Conservation (phyloP, 208 protist species). For the Trypanosoma rangeli region DNA sequence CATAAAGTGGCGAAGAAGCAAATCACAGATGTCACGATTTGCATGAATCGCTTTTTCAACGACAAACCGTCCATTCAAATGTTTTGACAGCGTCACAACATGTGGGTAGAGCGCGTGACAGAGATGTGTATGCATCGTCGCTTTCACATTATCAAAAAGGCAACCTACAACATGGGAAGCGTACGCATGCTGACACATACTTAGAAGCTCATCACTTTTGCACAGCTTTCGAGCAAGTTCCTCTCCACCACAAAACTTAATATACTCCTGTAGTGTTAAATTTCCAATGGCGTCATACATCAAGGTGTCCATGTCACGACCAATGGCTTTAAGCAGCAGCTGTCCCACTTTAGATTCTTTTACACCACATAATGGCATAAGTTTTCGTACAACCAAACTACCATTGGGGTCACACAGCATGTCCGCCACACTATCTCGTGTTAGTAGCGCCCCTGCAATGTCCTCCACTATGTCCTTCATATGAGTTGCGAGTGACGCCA, state of each 20-base stretch:
- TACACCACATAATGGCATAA: slow-evolving; percentile 64
- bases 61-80: slow-evolving; percentile 88
- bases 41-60: slow-evolving; percentile 74
- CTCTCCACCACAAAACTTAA: slow-evolving; percentile 56
- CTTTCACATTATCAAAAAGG: slow-evolving; percentile 71
- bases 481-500: slow-evolving; percentile 40
- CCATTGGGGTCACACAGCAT: slow-evolving; percentile 59
- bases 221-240: slow-evolving; percentile 57
- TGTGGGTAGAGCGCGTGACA: slow-evolving; percentile 68
- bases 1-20: slow-evolving; percentile 68
- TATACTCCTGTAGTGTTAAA: slow-evolving; percentile 76
- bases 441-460: slow-evolving; percentile 51
- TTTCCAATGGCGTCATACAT: slow-evolving; percentile 79
- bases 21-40: slow-evolving; percentile 81
- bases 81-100: slow-evolving; percentile 54
- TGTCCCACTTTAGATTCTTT: slow-evolving; percentile 64
- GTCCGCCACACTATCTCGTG: slow-evolving; percentile 45
- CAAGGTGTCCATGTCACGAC: slow-evolving; percentile 50
- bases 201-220: slow-evolving; percentile 57
- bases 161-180: slow-evolving; percentile 81
- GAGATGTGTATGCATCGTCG: slow-evolving; percentile 60
- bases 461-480: slow-evolving; percentile 44
- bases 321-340: slow-evolving; percentile 56
- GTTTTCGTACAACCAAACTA: slow-evolving; percentile 72
- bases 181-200: slow-evolving; percentile 60